These are phyloP conservation scores for Fusarium subtropicale DNA, from an alignment of 2,329 filamentous ascomycete species.

Conservation along the genomic window DNA sequence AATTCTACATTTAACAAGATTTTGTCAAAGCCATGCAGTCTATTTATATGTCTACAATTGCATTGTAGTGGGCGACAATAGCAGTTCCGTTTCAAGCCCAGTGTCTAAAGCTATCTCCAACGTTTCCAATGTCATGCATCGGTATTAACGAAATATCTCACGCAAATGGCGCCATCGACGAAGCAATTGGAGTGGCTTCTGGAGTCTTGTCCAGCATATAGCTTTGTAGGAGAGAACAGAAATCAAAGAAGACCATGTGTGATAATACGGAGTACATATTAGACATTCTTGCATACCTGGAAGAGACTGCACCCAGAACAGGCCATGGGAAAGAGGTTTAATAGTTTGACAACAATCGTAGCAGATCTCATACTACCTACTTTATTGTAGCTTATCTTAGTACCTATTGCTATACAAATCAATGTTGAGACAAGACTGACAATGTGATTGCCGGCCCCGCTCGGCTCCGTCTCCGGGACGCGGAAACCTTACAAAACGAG, in stretches of 20 bases:
- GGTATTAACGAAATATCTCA: background rate
- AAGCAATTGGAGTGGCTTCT: background rate
- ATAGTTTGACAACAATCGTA: background rate
- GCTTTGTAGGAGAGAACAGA: too few species aligned
- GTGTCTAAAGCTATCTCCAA: background rate
- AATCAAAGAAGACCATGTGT: background rate
- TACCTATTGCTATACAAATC: background rate
- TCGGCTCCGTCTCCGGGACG: conserved; percentile 22
- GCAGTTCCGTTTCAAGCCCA: background rate
- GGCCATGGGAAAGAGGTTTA: background rate
- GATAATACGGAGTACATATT: too few species aligned
- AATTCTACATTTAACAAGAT: background rate
- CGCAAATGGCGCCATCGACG: background rate
- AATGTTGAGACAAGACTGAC: background rate
- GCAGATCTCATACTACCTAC: background rate
- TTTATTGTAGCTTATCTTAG: too few species aligned
- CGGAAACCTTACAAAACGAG: conserved; percentile 40
- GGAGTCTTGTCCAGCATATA: too few species aligned
- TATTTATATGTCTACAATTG: background rate
- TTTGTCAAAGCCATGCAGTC: background rate
- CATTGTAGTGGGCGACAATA: background rate
- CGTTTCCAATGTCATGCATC: background rate
- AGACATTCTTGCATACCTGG: too few species aligned
- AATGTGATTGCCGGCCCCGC: conserved; percentile 23
- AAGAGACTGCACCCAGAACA: background rate